Conservation (phyloP, 495 filamentous ascomycete species). For the Penicillium cinerascens region DNA sequence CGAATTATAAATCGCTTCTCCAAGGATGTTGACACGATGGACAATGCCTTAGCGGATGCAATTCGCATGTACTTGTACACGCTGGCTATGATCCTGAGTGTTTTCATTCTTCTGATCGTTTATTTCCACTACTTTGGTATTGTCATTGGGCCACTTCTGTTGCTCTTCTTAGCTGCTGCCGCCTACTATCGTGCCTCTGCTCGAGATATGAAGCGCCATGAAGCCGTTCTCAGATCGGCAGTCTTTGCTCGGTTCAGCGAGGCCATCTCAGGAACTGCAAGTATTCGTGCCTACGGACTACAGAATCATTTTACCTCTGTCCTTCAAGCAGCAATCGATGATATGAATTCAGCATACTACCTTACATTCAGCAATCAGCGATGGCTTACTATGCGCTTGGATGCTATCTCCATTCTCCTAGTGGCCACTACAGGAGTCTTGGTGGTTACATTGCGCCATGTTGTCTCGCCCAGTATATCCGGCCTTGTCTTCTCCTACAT, state of each 20-base stretch:
- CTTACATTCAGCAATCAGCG: not conserved
- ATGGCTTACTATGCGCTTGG: not conserved
- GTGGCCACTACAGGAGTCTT: not conserved
- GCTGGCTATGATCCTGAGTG: no score
- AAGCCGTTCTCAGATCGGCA: slow-evolving; percentile 63
- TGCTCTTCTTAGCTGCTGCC: slow-evolving; percentile 51
- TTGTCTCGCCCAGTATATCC: no score
- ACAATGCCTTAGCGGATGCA: slow-evolving; percentile 11
- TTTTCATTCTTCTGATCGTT: no score
- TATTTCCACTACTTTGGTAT: no score
- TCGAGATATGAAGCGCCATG: slow-evolving; percentile 67
- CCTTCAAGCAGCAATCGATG: not conserved
- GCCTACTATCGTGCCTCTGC: slow-evolving; percentile 73
- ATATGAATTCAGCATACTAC: not conserved
- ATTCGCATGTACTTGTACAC: no score
- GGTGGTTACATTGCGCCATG: not conserved
- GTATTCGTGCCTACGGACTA: slow-evolving; percentile 62
- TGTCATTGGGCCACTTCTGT: not conserved
- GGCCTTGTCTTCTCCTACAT: no score
- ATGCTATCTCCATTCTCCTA: not conserved
- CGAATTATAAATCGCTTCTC: slow-evolving; percentile 52
- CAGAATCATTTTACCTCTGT: not conserved
- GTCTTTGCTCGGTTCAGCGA: slow-evolving; percentile 70
- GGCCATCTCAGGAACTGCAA: slow-evolving; percentile 59
- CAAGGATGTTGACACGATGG: slow-evolving; percentile 43